Evolutionary conservation across 148 eudicot species (phyloP).

Genomic region (Arbutus unedo): DNA sequence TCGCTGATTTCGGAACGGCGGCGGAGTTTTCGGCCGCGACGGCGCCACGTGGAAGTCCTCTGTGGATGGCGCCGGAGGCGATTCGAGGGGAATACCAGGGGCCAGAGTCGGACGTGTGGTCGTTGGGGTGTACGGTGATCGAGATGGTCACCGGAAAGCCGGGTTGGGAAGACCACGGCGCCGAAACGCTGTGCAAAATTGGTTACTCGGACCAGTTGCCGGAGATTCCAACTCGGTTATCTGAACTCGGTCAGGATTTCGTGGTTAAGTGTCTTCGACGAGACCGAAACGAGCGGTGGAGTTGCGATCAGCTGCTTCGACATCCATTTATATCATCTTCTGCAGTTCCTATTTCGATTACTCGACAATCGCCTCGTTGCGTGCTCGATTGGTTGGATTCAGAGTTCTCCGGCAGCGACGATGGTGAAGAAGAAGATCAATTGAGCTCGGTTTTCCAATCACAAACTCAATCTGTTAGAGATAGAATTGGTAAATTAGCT

Average conservation of each 20-base stretch:
- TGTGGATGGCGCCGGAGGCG: slow-evolving; percentile 97
- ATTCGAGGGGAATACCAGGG: slow-evolving; percentile 68
- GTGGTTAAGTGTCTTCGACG: slow-evolving; percentile 56
- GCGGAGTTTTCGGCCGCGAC: background rate
- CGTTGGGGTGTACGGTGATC: slow-evolving; percentile 79
- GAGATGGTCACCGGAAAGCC: slow-evolving; percentile 84
- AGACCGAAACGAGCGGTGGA: slow-evolving; percentile 50
- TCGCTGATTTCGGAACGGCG: slow-evolving; percentile 82
- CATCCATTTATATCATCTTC: slow-evolving; percentile 53
- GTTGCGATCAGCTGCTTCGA: slow-evolving; percentile 59
- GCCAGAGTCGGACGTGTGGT: slow-evolving; percentile 73
- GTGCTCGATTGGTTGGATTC: slow-evolving; percentile 49
- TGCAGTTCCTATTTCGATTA: slow-evolving; percentile 7
- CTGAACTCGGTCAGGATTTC: slow-evolving; percentile 49
- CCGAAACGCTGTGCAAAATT: slow-evolving; percentile 44
- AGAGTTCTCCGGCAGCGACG: slow-evolving; percentile 32
- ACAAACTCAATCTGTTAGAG: background rate
- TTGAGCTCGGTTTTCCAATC: background rate
- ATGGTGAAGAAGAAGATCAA: slow-evolving; percentile 17
- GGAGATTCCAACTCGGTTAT: slow-evolving; percentile 39
- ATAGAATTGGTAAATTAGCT: slow-evolving; percentile 43
- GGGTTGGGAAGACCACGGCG: slow-evolving; percentile 56
- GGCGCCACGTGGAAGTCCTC: slow-evolving; percentile 72
- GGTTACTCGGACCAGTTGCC: slow-evolving; percentile 61
- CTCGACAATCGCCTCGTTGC: slow-evolving; percentile 48